These are phyloP conservation scores for Trametes cubensis DNA, from an alignment of 768 basidiomycete genomes.

Conservation along the genomic window DNA sequence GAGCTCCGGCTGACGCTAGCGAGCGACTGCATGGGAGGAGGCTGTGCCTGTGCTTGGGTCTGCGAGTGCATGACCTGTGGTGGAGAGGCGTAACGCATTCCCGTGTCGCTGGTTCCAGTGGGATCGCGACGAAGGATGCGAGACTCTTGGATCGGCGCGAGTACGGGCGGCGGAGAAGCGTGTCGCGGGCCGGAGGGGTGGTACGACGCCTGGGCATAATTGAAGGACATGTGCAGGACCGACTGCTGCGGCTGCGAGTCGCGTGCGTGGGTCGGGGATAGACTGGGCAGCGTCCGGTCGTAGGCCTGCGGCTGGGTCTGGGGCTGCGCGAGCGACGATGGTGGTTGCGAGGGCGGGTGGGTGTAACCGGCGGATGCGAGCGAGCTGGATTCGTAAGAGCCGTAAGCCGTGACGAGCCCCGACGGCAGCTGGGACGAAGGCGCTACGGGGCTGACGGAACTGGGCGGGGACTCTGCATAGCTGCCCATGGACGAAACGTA, in stretches of 20 bases:
- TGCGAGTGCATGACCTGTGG: background rate
- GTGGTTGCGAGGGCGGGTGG: conserved; percentile 8
- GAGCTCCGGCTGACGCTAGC: conserved; percentile 13
- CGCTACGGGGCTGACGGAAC: conserved; percentile 10
- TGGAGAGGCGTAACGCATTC: conserved; percentile 3
- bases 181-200: background rate
- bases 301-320: conserved; percentile 11
- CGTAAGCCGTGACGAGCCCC: conserved; percentile 5
- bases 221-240: conserved; percentile 5
- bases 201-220: conserved; percentile 9
- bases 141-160: conserved; percentile 28
- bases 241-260: background rate
- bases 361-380: conserved; percentile 22
- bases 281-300: conserved; percentile 15
- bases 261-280: background rate
- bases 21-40: conserved; percentile 3
- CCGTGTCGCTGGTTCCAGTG: background rate
- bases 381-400: conserved; percentile 22
- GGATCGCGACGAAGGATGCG: conserved; percentile 17
- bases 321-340: background rate
- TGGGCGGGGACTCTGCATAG: conserved; percentile 15
- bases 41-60: background rate
- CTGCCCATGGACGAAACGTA: background rate
- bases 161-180: conserved; percentile 23
- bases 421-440: conserved; percentile 5